A percentile compares a stretch with the other conserved stretches of the same genome.
These are phyloP conservation scores for Phylloporus rhodoxanthus DNA, from an alignment of 768 basidiomycete genomes.

Conservation along the genomic window DNA sequence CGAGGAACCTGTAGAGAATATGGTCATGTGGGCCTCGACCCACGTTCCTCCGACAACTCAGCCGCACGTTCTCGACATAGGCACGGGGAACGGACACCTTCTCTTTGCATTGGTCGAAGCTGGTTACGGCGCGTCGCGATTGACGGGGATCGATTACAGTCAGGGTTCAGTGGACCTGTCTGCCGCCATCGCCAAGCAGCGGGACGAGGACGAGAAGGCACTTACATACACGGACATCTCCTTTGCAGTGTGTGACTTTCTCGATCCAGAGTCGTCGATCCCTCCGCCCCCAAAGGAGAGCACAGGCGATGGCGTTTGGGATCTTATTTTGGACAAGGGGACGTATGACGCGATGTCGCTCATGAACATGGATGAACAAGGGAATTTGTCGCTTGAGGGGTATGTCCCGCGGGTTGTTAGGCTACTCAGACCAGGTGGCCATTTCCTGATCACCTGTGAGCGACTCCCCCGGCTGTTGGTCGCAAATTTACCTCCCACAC, in stretches of 20 bases:
- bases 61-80: conserved; percentile 67
- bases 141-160: conserved; percentile 77
- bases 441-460: conserved; percentile 78
- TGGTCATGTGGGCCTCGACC: conserved; percentile 66
- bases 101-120: conserved; percentile 66
- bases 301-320: conserved; percentile 42
- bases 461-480: neutral
- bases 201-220: conserved; percentile 16
- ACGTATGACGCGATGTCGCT: conserved; percentile 84
- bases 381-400: conserved; percentile 44
- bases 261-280: conserved; percentile 45
- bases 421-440: conserved; percentile 59
- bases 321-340: conserved; percentile 80
- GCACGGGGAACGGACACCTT: conserved; percentile 74
- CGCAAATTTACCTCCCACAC: neutral
- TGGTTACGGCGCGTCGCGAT: conserved; percentile 47
- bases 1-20: conserved; percentile 65
- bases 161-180: conserved; percentile 63
- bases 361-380: conserved; percentile 50
- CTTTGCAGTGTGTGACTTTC: conserved; percentile 62
- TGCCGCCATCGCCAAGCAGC: conserved; percentile 45
- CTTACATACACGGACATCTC: conserved; percentile 27
- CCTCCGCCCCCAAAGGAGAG: conserved; percentile 10
- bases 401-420: conserved; percentile 56
- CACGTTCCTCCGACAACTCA: conserved; percentile 44